Evolutionary conservation across 345 rosid species (phyloP).

Genomic region (Alliaria petiolata): DNA sequence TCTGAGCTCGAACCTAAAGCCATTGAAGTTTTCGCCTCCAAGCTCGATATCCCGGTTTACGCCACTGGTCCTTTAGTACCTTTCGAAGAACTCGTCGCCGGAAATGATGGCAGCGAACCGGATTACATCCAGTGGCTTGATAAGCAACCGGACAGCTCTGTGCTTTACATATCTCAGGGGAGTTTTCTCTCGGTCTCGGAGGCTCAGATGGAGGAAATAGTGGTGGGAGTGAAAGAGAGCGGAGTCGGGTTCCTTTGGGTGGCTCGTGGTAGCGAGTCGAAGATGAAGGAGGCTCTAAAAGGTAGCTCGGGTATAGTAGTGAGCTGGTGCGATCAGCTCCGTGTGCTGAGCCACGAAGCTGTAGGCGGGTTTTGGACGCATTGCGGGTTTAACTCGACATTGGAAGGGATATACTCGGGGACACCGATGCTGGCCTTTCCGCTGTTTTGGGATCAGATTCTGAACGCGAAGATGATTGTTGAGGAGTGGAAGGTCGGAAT

Average conservation of each 20-base stretch:
- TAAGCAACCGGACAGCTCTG: constrained; percentile 37
- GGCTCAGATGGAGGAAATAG: constrained; percentile 42
- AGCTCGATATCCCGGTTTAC: constrained; percentile 29
- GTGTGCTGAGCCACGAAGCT: constrained; percentile 46
- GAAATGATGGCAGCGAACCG: not conserved
- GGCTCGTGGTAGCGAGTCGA: constrained; percentile 28
- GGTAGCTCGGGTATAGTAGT: constrained; percentile 20
- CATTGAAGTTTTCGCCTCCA: constrained; percentile 27
- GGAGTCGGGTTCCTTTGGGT: constrained; percentile 43
- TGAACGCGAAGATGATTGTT: constrained; percentile 43
- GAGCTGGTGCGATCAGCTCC: constrained; percentile 59
- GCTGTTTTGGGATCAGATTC: constrained; percentile 41
- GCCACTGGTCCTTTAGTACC: constrained; percentile 44
- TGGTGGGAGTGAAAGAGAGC: constrained; percentile 29
- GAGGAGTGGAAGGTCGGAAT: constrained; percentile 59
- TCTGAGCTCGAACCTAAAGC: constrained; percentile 47
- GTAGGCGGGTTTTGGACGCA: constrained; percentile 71
- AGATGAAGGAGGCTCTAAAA: not conserved
- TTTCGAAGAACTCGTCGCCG: not conserved
- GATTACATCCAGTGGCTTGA: constrained; percentile 40
- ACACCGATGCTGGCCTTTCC: constrained; percentile 52
- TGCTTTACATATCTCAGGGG: constrained; percentile 40
- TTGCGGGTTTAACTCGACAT: constrained; percentile 63
- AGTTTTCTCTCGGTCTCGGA: constrained; percentile 37
- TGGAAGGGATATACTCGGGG: constrained; percentile 48